These are phyloP conservation scores for Inonotus obliquus DNA, from an alignment of 1,284 basidiomycete species.

Conservation along the genomic window DNA sequence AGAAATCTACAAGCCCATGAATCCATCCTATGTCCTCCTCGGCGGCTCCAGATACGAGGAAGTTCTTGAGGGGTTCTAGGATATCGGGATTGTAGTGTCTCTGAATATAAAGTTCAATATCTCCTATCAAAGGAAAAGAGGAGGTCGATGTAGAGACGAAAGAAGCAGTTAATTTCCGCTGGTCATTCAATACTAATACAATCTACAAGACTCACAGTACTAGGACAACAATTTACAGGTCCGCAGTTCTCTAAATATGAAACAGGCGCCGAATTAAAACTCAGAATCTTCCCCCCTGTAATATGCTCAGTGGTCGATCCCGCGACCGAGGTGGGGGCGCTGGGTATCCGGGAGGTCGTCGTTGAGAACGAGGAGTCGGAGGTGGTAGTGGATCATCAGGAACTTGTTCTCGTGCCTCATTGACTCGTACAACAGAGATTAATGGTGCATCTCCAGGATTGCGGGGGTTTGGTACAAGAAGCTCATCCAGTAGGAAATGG, in stretches of 20 bases:
- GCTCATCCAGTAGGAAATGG: slow-evolving; percentile 73
- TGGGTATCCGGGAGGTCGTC: slow-evolving; percentile 27
- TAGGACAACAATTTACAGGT: background rate
- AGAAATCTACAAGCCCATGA: too few species aligned
- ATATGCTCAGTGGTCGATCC: slow-evolving; percentile 52
- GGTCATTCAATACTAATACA: background rate
- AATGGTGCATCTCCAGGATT: slow-evolving; percentile 25
- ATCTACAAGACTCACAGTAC: background rate
- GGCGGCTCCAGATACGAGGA: background rate
- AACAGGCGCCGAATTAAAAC: background rate
- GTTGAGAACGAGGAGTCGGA: slow-evolving; percentile 11
- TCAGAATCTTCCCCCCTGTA: background rate
- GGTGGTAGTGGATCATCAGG: slow-evolving; percentile 18
- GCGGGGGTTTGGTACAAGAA: slow-evolving; percentile 54
- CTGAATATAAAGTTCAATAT: background rate
- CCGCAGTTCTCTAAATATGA: background rate
- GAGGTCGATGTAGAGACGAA: background rate
- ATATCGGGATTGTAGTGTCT: background rate
- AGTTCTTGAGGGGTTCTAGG: background rate
- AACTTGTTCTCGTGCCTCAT: slow-evolving; percentile 21
- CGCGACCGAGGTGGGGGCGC: slow-evolving; percentile 55
- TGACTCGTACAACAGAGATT: background rate
- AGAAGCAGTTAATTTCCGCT: background rate
- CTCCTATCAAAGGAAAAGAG: background rate
- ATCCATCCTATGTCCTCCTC: too few species aligned